Base-by-base conservation (phyloP, 768 basidiomycete species). In the Leccinum uliginosum region DNA sequence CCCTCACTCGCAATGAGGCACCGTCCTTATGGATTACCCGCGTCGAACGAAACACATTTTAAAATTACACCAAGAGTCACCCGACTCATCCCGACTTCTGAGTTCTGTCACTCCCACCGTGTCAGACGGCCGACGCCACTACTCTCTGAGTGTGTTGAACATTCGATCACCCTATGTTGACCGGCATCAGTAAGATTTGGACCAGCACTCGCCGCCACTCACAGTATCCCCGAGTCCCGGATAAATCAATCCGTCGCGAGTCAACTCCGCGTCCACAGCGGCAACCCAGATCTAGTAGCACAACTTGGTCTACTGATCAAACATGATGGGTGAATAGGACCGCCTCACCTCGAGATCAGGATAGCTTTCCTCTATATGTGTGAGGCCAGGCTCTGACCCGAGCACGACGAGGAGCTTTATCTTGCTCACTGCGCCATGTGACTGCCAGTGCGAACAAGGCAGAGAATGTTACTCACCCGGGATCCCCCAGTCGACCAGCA, bases 201-300 rank as follows among this genome's bases (percentile, higher is more conserved):
- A 38, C 27, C 10, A 51, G 15, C 32, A 21, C 29, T 21, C 30
- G 19, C 5, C 24, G 15, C 24, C 3, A 78, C 89, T 68, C 66
- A 91, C 92, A 24, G 91, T 84, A 71, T 97, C 95, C 5, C 95
- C 95, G 45, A 96, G 78, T 19, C 95, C 95, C 10, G 95, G 95
- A n/a, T 75, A 80, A 57, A 98, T 89, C 60, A 93, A 76, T 7
- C 95, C 96, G 17, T 89, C 80, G 0, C 60, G 45, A 0, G 91
- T 94, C 59, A 98, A 70, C 1, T 77, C 67, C 6, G 84, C 72
- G 66, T 97, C 94, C 11, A 95, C 81, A 1, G 85, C 90, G 19
- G 89, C 91, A 40, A 84, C 86, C 88, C 89, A 96, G 43, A 96
- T 86, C 93, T 95, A 59, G 23, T 95, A 59, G 23, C 19, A 43